Conservation (phyloP, 2,329 filamentous ascomycete species). For the Coleophoma crateriformis region DNA sequence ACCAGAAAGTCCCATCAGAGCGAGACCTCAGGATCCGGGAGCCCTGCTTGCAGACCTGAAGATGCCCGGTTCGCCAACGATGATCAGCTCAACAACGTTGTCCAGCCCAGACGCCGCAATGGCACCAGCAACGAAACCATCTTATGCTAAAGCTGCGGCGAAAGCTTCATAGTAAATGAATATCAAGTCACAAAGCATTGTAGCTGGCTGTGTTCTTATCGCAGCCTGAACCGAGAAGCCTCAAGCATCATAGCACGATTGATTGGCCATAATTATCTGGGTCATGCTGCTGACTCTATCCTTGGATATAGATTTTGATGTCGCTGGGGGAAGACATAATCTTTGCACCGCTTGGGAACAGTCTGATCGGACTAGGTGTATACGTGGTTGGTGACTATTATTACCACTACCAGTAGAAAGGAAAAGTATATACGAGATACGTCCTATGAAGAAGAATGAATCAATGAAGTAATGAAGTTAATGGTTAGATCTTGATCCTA, state of each 20-base stretch:
- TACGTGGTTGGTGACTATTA: no score
- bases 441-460: no score
- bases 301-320: background rate
- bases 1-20: constrained; percentile 7
- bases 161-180: background rate
- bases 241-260: background rate
- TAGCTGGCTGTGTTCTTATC: no score
- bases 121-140: background rate
- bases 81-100: background rate
- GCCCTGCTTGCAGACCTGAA: background rate
- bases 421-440: no score
- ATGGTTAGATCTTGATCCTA: no score
- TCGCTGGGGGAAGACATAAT: no score
- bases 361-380: no score
- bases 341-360: no score
- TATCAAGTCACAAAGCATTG: no score
- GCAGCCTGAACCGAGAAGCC: no score
- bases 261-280: background rate
- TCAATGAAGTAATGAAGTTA: no score
- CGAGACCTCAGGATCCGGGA: background rate
- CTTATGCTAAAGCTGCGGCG: background rate
- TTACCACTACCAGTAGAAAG: no score
- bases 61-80: background rate
- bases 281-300: background rate
- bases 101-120: background rate